Conservation (phyloP, 2,329 filamentous ascomycete genomes). For the Microdochium trichocladiopsis region DNA sequence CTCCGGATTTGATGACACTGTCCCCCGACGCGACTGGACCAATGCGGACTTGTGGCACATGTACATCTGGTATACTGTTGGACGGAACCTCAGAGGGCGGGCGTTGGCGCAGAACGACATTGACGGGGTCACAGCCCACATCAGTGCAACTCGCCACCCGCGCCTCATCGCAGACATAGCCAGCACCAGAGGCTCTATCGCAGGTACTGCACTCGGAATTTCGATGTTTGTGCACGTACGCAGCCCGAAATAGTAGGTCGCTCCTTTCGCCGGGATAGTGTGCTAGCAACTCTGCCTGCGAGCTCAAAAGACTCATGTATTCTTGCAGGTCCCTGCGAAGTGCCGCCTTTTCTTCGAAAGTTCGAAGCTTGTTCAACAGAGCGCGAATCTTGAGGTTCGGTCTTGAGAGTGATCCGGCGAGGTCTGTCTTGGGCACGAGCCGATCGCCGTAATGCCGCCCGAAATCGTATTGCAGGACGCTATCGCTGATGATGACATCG, state of each 20-base stretch:
- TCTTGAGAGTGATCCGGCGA: background rate
- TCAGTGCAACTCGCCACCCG: conserved; percentile 13
- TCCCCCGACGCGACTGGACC: conserved; percentile 8
- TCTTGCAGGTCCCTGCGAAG: conserved; percentile 1
- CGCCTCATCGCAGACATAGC: conserved; percentile 12
- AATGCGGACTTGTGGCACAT: conserved; percentile 7
- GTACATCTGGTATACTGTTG: too few species aligned
- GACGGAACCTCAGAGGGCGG: too few species aligned
- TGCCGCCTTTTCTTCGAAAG: conserved; percentile 2
- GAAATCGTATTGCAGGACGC: conserved; percentile 8
- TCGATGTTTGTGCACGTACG: conserved; percentile 8
- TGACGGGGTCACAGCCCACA: conserved; percentile 11
- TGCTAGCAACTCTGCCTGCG: conserved; percentile 1
- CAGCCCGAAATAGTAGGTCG: background rate
- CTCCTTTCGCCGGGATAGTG: background rate
- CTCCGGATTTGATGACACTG: conserved; percentile 7
- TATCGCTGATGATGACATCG: conserved; percentile 13
- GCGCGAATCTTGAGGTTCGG: background rate
- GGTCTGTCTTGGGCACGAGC: conserved; percentile 5
- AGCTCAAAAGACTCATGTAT: background rate
- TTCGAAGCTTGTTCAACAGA: background rate
- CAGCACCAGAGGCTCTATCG: background rate
- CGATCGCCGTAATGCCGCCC: conserved; percentile 2
- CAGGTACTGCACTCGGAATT: background rate
- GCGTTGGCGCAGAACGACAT: background rate